A percentile compares a stretch with the other conserved stretches of the same genome.
phyloP scores from a whole-genome alignment of 148 eudicot species.

The Rhododendron griersonianum region DNA sequence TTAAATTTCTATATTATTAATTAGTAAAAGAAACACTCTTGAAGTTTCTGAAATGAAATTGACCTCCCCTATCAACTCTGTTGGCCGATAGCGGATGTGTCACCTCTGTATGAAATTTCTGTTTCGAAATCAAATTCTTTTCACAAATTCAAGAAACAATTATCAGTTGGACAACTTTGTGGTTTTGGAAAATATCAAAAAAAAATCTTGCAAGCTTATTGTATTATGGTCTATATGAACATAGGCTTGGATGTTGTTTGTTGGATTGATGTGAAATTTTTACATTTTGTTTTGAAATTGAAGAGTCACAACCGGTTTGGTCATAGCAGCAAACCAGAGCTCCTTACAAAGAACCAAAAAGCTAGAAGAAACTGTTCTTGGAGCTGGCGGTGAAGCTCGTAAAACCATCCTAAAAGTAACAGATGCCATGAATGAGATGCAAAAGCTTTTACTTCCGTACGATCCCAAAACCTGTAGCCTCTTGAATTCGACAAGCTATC shows the following conservation, averaged over 20 bases:
- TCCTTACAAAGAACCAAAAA: constrained; percentile 30
- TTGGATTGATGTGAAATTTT: neutral
- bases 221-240: neutral
- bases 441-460: constrained; percentile 42
- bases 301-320: constrained; percentile 50
- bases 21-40: no score
- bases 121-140: neutral
- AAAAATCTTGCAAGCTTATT: neutral
- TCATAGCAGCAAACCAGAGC: constrained; percentile 38
- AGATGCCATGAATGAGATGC: constrained; percentile 36
- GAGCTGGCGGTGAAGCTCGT: constrained; percentile 48
- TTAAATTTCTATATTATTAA: neutral
- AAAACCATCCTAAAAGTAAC: constrained; percentile 41
- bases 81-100: neutral
- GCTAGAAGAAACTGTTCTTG: constrained; percentile 39
- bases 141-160: neutral
- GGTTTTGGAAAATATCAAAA: neutral
- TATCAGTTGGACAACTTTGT: neutral
- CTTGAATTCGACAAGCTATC: constrained; percentile 40
- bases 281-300: neutral
- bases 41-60: neutral
- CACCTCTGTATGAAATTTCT: neutral
- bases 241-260: neutral
- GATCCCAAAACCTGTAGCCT: constrained; percentile 34
- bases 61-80: neutral